phyloP scores from a whole-genome alignment of 352 stramenopile genomes.

The Pythium brassicae region DNA sequence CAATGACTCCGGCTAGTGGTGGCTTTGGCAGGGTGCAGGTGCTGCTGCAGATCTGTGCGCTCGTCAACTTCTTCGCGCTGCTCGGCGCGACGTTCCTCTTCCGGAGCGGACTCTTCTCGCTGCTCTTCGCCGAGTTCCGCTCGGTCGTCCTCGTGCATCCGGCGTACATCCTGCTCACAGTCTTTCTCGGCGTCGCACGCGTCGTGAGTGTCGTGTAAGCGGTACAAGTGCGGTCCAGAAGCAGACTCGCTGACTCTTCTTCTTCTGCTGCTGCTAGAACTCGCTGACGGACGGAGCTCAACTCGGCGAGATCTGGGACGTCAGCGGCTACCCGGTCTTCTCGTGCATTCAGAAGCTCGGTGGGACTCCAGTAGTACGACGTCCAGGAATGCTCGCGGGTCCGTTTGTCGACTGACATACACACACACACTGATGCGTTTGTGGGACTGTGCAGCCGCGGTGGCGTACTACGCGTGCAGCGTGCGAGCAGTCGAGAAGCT shows the following conservation, averaged over 20 bases:
- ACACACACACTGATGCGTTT: neutral
- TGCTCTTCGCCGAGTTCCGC: conserved; percentile 57
- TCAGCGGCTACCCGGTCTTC: conserved; percentile 29
- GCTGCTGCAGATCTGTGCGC: conserved; percentile 52
- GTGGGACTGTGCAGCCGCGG: conserved; percentile 21
- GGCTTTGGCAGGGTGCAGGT: conserved; percentile 41
- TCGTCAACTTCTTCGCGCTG: conserved; percentile 54
- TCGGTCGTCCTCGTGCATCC: conserved; percentile 36
- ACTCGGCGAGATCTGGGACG: conserved; percentile 42
- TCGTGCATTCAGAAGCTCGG: conserved; percentile 57
- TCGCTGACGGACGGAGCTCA: conserved; percentile 22
- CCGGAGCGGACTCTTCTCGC: conserved; percentile 54
- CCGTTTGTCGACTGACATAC: conserved; percentile 1
- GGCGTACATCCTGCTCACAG: conserved; percentile 46
- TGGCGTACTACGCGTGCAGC: conserved; percentile 49
- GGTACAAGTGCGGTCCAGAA: neutral
- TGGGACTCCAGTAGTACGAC: conserved; percentile 8
- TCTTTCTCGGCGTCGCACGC: conserved; percentile 31
- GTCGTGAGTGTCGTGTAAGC: conserved; percentile 20
- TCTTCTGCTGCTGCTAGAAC: conserved; percentile 15
- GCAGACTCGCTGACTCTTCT: neutral
- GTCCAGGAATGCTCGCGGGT: neutral
- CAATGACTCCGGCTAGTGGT: neutral
- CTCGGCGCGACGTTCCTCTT: conserved; percentile 69
- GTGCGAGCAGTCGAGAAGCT: conserved; percentile 48